Evolutionary conservation across 768 basidiomycete species (phyloP).

Genomic region (Lyophyllum atratum): DNA sequence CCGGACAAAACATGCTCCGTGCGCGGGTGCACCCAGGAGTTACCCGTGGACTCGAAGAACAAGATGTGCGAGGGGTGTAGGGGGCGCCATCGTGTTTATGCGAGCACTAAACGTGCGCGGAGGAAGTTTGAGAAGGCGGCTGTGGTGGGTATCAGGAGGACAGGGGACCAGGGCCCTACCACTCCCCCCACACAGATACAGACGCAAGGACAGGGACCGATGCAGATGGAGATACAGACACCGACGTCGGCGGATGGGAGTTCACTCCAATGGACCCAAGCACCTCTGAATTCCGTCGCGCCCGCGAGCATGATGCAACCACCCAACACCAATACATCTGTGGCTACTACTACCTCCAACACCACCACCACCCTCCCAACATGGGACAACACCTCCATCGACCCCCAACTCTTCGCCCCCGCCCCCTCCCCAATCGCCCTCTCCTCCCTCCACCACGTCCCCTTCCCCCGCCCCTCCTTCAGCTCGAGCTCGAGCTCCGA

Average conservation of each 20-base stretch:
- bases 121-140: slow-evolving; percentile 54
- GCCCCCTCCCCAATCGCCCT: neutral
- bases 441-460: neutral
- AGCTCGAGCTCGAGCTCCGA: slow-evolving; percentile 39
- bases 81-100: slow-evolving; percentile 51
- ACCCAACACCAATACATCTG: neutral
- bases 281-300: no score
- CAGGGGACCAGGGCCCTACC: neutral
- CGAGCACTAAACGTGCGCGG: slow-evolving; percentile 49
- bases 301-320: no score
- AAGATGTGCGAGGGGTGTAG: slow-evolving; percentile 60
- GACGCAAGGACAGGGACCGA: neutral
- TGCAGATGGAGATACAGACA: no score
- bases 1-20: slow-evolving; percentile 44
- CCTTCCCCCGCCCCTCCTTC: slow-evolving; percentile 33
- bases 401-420: slow-evolving; percentile 19
- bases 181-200: neutral
- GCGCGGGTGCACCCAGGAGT: slow-evolving; percentile 39
- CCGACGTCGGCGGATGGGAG: no score
- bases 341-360: neutral
- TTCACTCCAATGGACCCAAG: no score
- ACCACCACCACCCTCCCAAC: neutral
- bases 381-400: slow-evolving; percentile 17
- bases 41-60: slow-evolving; percentile 28
- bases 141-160: slow-evolving; percentile 15